These are phyloP conservation scores for Paecilomyces sp. DNA, from an alignment of 2,329 filamentous ascomycete genomes.

Conservation along the genomic window DNA sequence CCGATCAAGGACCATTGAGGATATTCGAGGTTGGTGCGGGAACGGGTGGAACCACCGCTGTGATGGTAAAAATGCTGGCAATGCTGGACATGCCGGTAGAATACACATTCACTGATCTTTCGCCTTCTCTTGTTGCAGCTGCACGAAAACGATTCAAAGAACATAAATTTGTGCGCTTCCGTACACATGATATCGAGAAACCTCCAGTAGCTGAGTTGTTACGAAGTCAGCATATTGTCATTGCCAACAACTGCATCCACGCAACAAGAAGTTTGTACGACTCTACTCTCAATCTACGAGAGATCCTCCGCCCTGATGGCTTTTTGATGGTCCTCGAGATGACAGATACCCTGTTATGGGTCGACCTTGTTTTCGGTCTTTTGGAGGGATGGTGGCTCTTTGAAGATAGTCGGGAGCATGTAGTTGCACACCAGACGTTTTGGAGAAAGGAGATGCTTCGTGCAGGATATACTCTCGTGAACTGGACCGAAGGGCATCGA, in stretches of 20 bases:
- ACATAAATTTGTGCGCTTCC: slow-evolving; percentile 25
- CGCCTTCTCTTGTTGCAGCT: slow-evolving; percentile 25
- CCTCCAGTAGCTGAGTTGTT: slow-evolving; percentile 7
- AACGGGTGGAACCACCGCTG: slow-evolving; percentile 30
- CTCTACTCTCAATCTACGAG: slow-evolving; percentile 13
- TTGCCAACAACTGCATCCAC: slow-evolving; percentile 26
- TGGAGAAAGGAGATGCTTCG: slow-evolving; percentile 14
- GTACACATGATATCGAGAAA: slow-evolving; percentile 25
- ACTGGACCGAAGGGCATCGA: slow-evolving; percentile 15
- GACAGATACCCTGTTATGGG: slow-evolving; percentile 20
- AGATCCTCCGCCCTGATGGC: slow-evolving; percentile 20
- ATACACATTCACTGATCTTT: slow-evolving; percentile 36
- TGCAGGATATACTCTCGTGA: slow-evolving; percentile 14
- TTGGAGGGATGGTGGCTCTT: slow-evolving; percentile 37
- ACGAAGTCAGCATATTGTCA: slow-evolving; percentile 15
- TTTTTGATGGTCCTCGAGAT: slow-evolving; percentile 23
- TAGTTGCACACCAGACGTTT: slow-evolving; percentile 6
- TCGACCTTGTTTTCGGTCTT: slow-evolving; percentile 30
- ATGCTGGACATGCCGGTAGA: slow-evolving; percentile 20
- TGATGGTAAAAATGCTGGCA: slow-evolving; percentile 19
- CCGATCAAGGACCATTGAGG: slow-evolving; percentile 3
- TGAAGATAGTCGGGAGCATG: slow-evolving; percentile 23
- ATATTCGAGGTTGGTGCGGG: slow-evolving; percentile 35
- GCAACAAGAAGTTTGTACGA: slow-evolving; percentile 16
- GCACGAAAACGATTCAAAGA: slow-evolving; percentile 23